Percentiles rank a stretch among this genome's conserved stretches.
Evolutionary conservation across 2,329 filamentous ascomycete genomes (phyloP).

Genomic region (Geosmithia flava): DNA sequence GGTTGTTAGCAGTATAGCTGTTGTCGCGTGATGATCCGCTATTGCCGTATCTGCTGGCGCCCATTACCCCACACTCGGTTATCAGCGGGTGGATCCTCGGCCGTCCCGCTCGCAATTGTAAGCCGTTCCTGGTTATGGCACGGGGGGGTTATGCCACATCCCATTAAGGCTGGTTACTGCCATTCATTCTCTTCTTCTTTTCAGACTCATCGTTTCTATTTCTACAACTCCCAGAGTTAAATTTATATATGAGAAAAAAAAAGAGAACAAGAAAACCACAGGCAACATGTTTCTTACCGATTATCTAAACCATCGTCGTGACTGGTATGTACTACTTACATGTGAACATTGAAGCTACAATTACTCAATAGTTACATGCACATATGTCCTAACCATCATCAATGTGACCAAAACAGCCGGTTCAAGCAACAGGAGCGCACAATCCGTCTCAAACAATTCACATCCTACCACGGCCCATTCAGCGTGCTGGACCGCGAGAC

Average conservation of each 20-base stretch:
- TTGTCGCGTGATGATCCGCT: not conserved
- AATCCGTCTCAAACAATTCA: constrained; percentile 54
- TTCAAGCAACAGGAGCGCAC: constrained; percentile 69
- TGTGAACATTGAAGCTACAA: too few species aligned
- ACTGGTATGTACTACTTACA: constrained; percentile 1
- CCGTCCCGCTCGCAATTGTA: not conserved
- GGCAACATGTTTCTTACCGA: constrained; percentile 3
- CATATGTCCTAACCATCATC: too few species aligned
- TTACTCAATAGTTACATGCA: too few species aligned
- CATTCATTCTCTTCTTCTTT: not conserved
- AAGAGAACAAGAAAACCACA: not conserved
- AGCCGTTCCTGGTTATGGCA: not conserved
- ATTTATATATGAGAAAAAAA: too few species aligned
- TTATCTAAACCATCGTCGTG: constrained; percentile 3
- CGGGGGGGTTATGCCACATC: too few species aligned
- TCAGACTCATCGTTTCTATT: too few species aligned
- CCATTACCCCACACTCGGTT: not conserved
- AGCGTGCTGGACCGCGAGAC: constrained; percentile 52
- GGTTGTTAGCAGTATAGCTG: too few species aligned
- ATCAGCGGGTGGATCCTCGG: not conserved
- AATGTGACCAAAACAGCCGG: constrained; percentile 39
- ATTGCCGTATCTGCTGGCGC: not conserved
- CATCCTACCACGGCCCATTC: constrained; percentile 53
- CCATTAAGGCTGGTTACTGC: not conserved
- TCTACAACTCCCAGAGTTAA: too few species aligned